Percentiles rank a stretch among this genome's conserved stretches.
Evolutionary conservation across 768 basidiomycete species (phyloP).

Genomic region (Tricholoma sp.): DNA sequence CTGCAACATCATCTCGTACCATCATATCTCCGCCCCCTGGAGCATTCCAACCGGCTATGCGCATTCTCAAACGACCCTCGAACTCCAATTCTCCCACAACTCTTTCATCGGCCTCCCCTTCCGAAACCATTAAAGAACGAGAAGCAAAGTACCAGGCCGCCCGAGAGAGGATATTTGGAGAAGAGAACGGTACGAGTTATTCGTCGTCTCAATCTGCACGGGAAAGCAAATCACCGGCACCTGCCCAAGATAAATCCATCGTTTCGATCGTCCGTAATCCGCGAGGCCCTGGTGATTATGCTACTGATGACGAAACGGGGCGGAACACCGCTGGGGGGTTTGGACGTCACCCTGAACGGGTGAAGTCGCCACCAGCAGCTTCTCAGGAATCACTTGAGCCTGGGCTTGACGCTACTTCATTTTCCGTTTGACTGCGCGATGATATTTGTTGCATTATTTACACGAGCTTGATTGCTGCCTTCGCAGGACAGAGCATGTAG

Average conservation of each 20-base stretch:
- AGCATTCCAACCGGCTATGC: conserved; percentile 57
- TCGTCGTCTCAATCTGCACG: neutral
- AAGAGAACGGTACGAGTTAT: conserved; percentile 4
- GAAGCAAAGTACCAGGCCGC: conserved; percentile 73
- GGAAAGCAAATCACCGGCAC: conserved; percentile 2
- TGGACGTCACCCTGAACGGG: conserved; percentile 11
- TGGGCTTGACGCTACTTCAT: too few species aligned
- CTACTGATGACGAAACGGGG: neutral
- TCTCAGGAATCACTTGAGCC: neutral
- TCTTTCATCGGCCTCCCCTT: conserved; percentile 16
- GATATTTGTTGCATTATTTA: neutral
- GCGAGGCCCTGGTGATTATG: conserved; percentile 16
- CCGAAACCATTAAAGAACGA: conserved; percentile 51
- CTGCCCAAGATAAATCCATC: neutral
- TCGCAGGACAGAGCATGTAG: too few species aligned
- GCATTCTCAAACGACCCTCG: conserved; percentile 69
- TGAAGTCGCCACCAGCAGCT: conserved; percentile 2
- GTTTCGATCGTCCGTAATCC: conserved; percentile 24
- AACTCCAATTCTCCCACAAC: conserved; percentile 21
- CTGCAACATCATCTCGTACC: conserved; percentile 28
- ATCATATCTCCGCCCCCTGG: conserved; percentile 46
- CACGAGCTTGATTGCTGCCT: neutral
- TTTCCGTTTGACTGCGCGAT: neutral
- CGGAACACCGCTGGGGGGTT: conserved; percentile 18
- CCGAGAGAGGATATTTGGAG: conserved; percentile 66